Evolutionary conservation across 1,284 basidiomycete species (phyloP).

Genomic region (Calocybe gambosa): DNA sequence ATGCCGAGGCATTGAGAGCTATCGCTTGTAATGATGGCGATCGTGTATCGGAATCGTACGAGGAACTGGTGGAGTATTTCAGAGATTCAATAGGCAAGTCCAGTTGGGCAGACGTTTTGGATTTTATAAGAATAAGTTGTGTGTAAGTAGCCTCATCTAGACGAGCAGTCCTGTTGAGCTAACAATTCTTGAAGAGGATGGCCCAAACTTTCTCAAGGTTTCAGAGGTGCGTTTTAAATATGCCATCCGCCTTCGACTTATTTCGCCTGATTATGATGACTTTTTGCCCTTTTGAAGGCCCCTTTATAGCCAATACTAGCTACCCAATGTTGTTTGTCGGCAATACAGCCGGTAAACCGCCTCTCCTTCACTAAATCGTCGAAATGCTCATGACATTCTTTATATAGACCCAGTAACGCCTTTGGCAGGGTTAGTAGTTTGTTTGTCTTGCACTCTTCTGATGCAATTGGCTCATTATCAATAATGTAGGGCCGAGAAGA

Average conservation of each 20-base stretch:
- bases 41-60: constrained; percentile 23
- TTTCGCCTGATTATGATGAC: no score
- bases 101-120: constrained; percentile 29
- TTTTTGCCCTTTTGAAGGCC: constrained; percentile 18
- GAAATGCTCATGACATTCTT: background rate
- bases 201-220: constrained; percentile 27
- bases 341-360: constrained; percentile 31
- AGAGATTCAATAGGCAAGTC: constrained; percentile 20
- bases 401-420: constrained; percentile 36
- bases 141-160: constrained; percentile 20
- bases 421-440: constrained; percentile 20
- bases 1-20: constrained; percentile 24
- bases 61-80: constrained; percentile 25
- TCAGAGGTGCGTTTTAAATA: constrained; percentile 21
- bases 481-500: constrained; percentile 33
- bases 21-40: constrained; percentile 38
- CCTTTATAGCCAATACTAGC: constrained; percentile 31
- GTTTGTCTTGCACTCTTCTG: background rate
- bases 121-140: constrained; percentile 23
- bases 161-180: background rate
- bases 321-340: constrained; percentile 33
- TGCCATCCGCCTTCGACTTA: no score
- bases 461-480: background rate
- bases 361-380: background rate
- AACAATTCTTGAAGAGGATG: constrained; percentile 21